Evolutionary conservation across 805 yeast species (phyloP), one percentile per base, ranked within the genome.

Genomic region (Wickerhamomyces silvicola): DNA sequence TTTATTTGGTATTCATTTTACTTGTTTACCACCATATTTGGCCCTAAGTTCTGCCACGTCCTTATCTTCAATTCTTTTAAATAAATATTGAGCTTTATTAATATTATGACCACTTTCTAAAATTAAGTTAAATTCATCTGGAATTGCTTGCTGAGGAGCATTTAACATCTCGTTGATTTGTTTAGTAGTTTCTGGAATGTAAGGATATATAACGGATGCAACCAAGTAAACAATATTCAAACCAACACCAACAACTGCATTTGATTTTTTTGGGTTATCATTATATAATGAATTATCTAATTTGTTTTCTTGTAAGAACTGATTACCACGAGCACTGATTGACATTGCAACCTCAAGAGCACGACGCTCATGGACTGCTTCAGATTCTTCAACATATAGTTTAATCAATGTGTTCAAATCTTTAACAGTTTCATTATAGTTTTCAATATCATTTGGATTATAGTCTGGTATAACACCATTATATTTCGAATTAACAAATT

Each of bases 341-440:
- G 83, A 70, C 96, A 92, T 87, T 39, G 95, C 95, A 23, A 78
- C 59, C 59, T 88, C 97, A 42, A 90, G 68, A 56, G 97, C 97
- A 53, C 78, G 81, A 61, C 96, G 81, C 52, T 86, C 72, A 54
- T 75, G 84, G 29, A 78, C 83, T 22, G 69, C 69, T 56, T 85
- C 95, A 82, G 88, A 71, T 46, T 77, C 79, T 12, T 68, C 66
- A 41, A 75, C 68, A 64, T 87, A 92, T 26, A 63, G 64, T 20
- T 57, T 50, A 45, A 92, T 60, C 31, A 86, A 64, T 2, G 53
- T 54, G 54, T 85, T 75, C 39, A 88, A 62, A 39, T 86, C 95
- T 16, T 54, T 40, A 24, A 66, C 62, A 30, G 67, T 48, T 22
- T 58, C 54, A 7, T 56, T 64, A 47, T 68, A 78, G 37, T 66